phyloP scores from a whole-genome alignment of 2,329 filamentous ascomycete species.

The Hypomyces rosellus region DNA sequence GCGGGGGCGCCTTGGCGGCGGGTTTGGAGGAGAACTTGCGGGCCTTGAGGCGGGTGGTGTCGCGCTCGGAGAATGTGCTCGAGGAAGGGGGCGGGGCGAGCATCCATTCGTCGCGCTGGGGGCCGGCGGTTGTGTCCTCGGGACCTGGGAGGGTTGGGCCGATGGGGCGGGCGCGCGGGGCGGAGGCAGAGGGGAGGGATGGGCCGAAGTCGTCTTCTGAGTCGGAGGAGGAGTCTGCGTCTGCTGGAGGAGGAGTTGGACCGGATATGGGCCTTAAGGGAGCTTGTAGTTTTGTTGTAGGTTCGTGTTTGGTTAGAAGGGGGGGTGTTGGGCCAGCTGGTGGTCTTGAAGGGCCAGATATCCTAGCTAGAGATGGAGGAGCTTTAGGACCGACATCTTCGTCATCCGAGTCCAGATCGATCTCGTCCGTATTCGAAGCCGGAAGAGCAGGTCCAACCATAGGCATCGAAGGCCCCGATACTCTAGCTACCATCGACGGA shows the following conservation, averaged over 20 bases:
- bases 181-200: slow-evolving; percentile 44
- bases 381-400: too few relatives aligned
- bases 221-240: slow-evolving; percentile 32
- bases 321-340: slow-evolving; percentile 27
- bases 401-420: slow-evolving; percentile 25
- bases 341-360: slow-evolving; percentile 14
- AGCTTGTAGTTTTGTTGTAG: slow-evolving; percentile 27
- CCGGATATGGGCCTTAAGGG: slow-evolving; percentile 4
- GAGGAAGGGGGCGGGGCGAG: slow-evolving; percentile 57
- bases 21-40: slow-evolving; percentile 72
- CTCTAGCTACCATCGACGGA: slow-evolving; percentile 3
- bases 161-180: slow-evolving; percentile 41
- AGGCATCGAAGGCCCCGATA: slow-evolving; percentile 13
- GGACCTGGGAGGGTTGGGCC: slow-evolving; percentile 30
- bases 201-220: slow-evolving; percentile 54
- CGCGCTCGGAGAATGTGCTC: slow-evolving; percentile 54
- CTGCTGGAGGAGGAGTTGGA: slow-evolving; percentile 35
- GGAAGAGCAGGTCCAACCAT: slow-evolving; percentile 16
- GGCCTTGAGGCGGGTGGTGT: slow-evolving; percentile 76
- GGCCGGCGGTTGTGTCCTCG: slow-evolving; percentile 40
- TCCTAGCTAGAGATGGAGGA: slow-evolving; percentile 30
- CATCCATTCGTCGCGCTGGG: slow-evolving; percentile 81
- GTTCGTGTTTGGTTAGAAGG: slow-evolving; percentile 24
- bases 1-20: slow-evolving; percentile 25
- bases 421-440: slow-evolving; percentile 33